Conservation (phyloP, 2,329 filamentous ascomycete genomes). For the Aspergillus quadricinctus region DNA sequence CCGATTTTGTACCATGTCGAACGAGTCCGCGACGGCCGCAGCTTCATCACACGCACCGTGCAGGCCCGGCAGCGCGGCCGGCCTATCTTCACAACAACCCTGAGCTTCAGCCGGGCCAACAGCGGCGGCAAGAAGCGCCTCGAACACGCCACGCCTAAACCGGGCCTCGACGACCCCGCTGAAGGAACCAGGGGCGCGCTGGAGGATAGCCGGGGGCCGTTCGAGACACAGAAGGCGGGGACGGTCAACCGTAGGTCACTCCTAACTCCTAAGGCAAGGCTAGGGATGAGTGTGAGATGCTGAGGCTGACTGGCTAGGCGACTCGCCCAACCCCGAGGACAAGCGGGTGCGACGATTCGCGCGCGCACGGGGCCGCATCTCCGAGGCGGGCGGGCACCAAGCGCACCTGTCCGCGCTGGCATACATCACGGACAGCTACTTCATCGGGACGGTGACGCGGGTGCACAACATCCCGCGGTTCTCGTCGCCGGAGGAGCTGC, state of each 20-base stretch:
- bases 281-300: not conserved
- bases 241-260: constrained; percentile 48
- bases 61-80: constrained; percentile 84
- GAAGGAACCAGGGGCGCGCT: constrained; percentile 22
- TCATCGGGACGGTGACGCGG: constrained; percentile 81
- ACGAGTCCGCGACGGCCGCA: constrained; percentile 82
- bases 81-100: constrained; percentile 92
- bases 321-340: constrained; percentile 53
- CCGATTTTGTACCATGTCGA: constrained; percentile 95
- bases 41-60: constrained; percentile 90
- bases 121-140: constrained; percentile 51
- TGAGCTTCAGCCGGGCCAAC: constrained; percentile 73
- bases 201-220: constrained; percentile 45
- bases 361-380: constrained; percentile 61
- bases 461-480: constrained; percentile 78
- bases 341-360: constrained; percentile 60
- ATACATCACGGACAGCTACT: constrained; percentile 89
- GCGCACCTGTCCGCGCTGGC: constrained; percentile 84
- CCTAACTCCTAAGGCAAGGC: no score
- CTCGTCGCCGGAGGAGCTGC: constrained; percentile 47
- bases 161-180: constrained; percentile 35
- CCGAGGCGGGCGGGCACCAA: constrained; percentile 65
- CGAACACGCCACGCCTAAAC: constrained; percentile 62
- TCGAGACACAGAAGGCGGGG: constrained; percentile 54
- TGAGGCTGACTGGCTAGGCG: constrained; percentile 25